Base-by-base conservation (phyloP, 2,329 filamentous ascomycete genomes). In the Tolypocladium cylindrosporum region DNA sequence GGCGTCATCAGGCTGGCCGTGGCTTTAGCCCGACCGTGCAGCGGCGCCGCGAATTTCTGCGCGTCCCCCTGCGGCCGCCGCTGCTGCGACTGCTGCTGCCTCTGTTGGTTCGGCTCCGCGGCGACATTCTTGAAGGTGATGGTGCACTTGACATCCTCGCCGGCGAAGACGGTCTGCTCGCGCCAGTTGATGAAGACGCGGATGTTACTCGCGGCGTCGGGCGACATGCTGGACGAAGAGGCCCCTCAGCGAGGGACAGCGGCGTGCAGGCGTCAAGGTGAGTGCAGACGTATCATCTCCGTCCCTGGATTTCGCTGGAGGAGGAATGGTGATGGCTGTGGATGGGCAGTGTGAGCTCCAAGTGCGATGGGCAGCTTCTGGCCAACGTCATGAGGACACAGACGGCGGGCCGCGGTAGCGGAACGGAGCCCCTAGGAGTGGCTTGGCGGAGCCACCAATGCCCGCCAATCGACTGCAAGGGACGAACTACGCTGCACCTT, bases 111-210 rank as follows among this genome's bases (percentile, higher is more conserved):
- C 41, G 72, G 63, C 43, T 74, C 75, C 55, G 81, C 69, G 48
- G 84, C 80, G 62, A 92, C 82, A 71, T 99, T 99, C 75, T 89
- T 93, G 77, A 99, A 99, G 55, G 90, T 97, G 72, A 99, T 96
- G 64, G 87, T 91, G 75, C 94, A 97, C 76, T 92, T 90, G 69
- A 97, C 84, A 69, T 96, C 89, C 79, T 99, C 94, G 74, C 94
- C 94, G 58, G 94, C 90, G 75, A 97, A 99, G 67, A 99, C 90
- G 61, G 90, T 92, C 72, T 93, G 87, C 70, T 96, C 90, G 72
- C 91, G 88, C 89, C 93, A 99, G 76, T 88, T 87, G 73, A 99
- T 90, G 72, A 93, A 96, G 74, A 97, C 93, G 73, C 92, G 89
- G 71, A 99, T 91, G 78, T 95, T 93, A 75, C 77, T 78, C 61